These are phyloP conservation scores for Aspergillus mulundensis DNA, from an alignment of 495 filamentous ascomycete genomes.

Conservation along the genomic window DNA sequence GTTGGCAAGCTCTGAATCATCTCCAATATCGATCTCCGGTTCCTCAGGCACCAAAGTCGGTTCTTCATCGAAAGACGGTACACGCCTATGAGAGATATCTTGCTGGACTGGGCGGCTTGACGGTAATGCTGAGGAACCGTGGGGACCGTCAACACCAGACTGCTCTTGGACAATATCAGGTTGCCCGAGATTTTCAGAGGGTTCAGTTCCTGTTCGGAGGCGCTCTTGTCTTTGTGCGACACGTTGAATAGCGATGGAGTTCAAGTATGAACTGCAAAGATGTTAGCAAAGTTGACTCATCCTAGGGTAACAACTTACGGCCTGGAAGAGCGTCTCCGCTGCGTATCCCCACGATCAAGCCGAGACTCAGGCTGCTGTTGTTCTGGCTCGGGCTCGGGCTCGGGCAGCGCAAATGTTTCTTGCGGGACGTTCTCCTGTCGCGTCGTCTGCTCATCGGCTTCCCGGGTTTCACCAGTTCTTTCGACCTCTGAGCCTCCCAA, in stretches of 20 bases:
- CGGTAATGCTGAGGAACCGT: constrained; percentile 11
- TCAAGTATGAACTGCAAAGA: constrained; percentile 15
- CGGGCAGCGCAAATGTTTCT: background rate
- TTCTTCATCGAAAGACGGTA: constrained; percentile 7
- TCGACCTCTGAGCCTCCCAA: constrained; percentile 5
- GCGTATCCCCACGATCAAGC: background rate
- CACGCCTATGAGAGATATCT: constrained; percentile 1
- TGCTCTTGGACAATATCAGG: constrained; percentile 13
- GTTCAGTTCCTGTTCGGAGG: background rate
- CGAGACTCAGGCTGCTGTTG: background rate
- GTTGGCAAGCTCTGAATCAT: constrained; percentile 4
- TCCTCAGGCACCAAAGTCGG: constrained; percentile 13
- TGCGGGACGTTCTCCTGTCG: background rate
- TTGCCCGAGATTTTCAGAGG: constrained; percentile 10
- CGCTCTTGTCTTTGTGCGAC: constrained; percentile 15
- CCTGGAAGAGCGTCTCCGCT: constrained; percentile 17
- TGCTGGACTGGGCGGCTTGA: background rate
- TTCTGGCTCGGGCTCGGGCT: background rate
- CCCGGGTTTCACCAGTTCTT: background rate
- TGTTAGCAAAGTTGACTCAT: background rate
- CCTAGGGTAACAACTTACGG: constrained; percentile 5
- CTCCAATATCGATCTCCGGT: constrained; percentile 2
- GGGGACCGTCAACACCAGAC: constrained; percentile 2
- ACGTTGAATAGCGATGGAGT: constrained; percentile 8
- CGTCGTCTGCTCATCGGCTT: background rate